Percentiles rank a stretch among this genome's conserved stretches.
Conservation (phyloP, 2,329 filamentous ascomycete genomes). For the Botryotinia narcissicola region DNA sequence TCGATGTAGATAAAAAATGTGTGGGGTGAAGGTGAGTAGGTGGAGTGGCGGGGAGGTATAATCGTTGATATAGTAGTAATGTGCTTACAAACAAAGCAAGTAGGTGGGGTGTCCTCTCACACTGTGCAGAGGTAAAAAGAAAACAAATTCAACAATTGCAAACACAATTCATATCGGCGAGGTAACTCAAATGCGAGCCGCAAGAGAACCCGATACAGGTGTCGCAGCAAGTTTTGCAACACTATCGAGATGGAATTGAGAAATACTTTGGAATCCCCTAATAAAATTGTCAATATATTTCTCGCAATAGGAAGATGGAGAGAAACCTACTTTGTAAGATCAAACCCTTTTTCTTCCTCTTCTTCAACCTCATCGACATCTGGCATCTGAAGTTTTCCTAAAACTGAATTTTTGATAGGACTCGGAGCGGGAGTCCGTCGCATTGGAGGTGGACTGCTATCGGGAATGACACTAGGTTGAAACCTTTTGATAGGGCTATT, state of each 20-base stretch:
- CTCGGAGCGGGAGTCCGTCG: conserved; percentile 32
- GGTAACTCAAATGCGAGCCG: background rate
- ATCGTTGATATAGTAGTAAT: background rate
- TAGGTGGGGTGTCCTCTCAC: background rate
- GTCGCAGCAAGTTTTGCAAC: conserved; percentile 24
- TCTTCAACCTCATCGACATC: conserved; percentile 33
- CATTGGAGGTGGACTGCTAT: conserved; percentile 55
- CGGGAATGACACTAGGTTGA: conserved; percentile 43
- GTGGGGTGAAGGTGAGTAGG: background rate
- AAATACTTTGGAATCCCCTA: conserved; percentile 61
- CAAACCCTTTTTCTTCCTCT: conserved; percentile 34
- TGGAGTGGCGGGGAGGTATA: background rate
- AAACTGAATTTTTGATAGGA: conserved; percentile 30
- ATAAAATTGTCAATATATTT: conserved; percentile 34
- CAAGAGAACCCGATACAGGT: background rate
- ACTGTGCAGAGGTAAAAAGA: background rate
- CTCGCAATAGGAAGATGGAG: background rate
- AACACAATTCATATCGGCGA: background rate
- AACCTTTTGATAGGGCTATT: conserved; percentile 55
- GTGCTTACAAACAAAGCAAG: background rate
- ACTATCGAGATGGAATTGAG: conserved; percentile 53
- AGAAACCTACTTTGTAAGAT: conserved; percentile 35
- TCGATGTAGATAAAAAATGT: background rate
- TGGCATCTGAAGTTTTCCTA: conserved; percentile 28
- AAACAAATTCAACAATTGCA: background rate